phyloP scores from a whole-genome alignment of 306 rosid species.

The Malus fusca region DNA sequence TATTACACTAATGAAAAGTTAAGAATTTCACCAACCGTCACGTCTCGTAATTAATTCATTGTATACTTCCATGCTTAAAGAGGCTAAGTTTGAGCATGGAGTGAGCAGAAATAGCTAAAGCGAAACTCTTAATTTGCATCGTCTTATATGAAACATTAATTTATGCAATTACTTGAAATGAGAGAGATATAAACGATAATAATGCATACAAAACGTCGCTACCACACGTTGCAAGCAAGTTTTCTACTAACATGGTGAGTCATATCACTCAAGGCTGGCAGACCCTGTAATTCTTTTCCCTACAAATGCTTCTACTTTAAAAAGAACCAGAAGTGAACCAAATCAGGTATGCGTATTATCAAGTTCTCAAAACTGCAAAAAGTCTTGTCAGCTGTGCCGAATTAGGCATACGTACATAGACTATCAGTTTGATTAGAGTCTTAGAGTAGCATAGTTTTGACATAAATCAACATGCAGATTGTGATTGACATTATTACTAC shows the following conservation, averaged over 20 bases:
- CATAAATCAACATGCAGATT: too few species aligned
- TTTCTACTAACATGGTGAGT: too few species aligned
- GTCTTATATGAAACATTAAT: too few species aligned
- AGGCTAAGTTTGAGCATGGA: background rate
- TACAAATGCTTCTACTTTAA: too few species aligned
- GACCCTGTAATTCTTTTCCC: background rate
- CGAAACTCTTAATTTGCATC: background rate
- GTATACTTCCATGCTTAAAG: background rate
- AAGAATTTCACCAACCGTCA: background rate
- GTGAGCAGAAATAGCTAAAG: background rate
- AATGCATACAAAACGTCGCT: too few species aligned
- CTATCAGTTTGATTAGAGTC: background rate
- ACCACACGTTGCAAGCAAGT: too few species aligned
- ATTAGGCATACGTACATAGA: background rate
- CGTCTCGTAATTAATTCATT: background rate
- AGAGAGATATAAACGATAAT: too few species aligned
- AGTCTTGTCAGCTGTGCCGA: background rate
- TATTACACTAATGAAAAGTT: background rate
- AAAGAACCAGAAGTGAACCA: background rate
- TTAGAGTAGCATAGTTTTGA: too few species aligned
- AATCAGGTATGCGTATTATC: background rate
- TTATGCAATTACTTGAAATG: too few species aligned
- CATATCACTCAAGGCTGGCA: background rate
- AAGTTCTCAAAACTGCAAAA: background rate
- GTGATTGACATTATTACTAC: too few species aligned